phyloP scores from a whole-genome alignment of 768 basidiomycete species.

The Astraeus odoratus region DNA sequence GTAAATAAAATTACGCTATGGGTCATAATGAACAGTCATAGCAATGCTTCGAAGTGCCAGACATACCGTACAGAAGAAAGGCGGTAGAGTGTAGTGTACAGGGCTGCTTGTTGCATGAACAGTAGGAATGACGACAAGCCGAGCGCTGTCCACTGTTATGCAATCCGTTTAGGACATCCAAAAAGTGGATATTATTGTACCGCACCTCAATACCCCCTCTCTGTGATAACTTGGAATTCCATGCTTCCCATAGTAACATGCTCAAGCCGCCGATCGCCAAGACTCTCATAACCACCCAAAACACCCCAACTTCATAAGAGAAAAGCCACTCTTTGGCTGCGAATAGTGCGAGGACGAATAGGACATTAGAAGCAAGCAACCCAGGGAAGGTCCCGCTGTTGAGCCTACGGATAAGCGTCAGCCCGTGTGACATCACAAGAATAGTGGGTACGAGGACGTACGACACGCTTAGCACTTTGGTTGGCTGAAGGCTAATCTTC shows the following conservation, averaged over 20 bases:
- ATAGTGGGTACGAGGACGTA: conserved; percentile 26
- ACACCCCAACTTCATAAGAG: conserved; percentile 58
- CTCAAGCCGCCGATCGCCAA: conserved; percentile 68
- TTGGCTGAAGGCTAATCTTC: conserved; percentile 56
- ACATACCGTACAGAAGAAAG: conserved; percentile 61
- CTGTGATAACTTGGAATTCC: conserved; percentile 47
- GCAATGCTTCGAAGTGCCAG: neutral
- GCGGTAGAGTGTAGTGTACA: conserved; percentile 64
- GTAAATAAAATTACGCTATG: conserved; percentile 63
- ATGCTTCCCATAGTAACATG: conserved; percentile 52
- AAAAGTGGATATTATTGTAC: conserved; percentile 6
- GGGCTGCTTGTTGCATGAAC: conserved; percentile 60
- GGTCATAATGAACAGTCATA: neutral
- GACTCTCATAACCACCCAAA: conserved; percentile 72
- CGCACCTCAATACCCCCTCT: conserved; percentile 56
- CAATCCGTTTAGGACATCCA: conserved; percentile 7
- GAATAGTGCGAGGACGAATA: conserved; percentile 57
- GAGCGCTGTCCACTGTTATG: conserved; percentile 61
- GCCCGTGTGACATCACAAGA: conserved; percentile 4
- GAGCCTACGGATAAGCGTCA: conserved; percentile 33
- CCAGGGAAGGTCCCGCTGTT: conserved; percentile 46
- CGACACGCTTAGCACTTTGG: conserved; percentile 48
- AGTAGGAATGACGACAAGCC: conserved; percentile 60
- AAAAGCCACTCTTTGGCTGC: conserved; percentile 63
- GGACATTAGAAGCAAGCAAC: conserved; percentile 52